Evolutionary conservation across 192 early-diverging fungal genomes (phyloP), one percentile per base, ranked within the genome.

Genomic region (Dimargaris cristalligena): DNA sequence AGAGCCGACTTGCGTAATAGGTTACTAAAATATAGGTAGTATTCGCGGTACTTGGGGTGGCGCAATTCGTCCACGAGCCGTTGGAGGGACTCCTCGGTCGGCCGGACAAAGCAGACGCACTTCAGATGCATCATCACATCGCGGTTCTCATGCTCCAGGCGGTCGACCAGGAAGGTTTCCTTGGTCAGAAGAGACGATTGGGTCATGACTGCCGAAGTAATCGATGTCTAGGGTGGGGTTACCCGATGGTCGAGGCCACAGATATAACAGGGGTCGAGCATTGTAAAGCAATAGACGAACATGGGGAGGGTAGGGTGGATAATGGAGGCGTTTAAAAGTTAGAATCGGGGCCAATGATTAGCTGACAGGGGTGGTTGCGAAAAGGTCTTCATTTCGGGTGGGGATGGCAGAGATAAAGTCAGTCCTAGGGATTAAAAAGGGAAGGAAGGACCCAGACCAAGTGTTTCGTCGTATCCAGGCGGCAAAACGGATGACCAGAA

Each of bases 11-110:
- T 96, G 57, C 85, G 83, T 34, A 99, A 60, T n/a, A 86, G 83
- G 70, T 99, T 97, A 69, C 83, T 86, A 67, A 99, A 96, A 65
- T 91, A 97, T 35, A 99, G 78, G 65, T 93, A 94, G 66, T 99
- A 99, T 63, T 94, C 92, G 51, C 89, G 90, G 72, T 95, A 99
- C 38, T 82, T 79, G 6, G 96, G 96, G 25, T 87, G 86, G 47
- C 87, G 67, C 29, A 99, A 76, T 71, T 99, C 96, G 54, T 92
- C 88, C 18, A 92, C 76, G 55, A 99, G 66, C 29, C 77, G 80
- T 67, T 90, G 90, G 25, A 97, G 73, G 3, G 88, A 88, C 44
- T 90, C 83, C 9, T 77, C 71, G 0, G 92, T 88, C 0, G 94
- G 92, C 46, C 96, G 65, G 16, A 90, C 63, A 70, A 97, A 99